A percentile compares a stretch with the other conserved stretches of the same genome.
These are phyloP conservation scores for Teunomyces stri DNA, from an alignment of 805 yeast genomes.

Conservation along the genomic window DNA sequence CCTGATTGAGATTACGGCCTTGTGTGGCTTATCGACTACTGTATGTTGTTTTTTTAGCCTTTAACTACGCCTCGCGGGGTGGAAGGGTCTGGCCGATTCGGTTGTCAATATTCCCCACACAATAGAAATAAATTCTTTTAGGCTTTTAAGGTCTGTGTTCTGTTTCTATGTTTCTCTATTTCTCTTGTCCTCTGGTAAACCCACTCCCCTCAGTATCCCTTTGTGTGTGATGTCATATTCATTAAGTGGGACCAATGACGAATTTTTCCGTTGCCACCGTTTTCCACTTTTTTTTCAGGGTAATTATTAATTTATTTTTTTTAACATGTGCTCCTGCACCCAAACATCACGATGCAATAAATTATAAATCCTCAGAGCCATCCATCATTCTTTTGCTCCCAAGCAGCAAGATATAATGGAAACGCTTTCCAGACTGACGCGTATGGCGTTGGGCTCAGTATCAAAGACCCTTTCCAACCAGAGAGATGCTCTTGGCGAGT, in stretches of 20 bases:
- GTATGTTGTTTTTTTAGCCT: neutral
- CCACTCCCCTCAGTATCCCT: no score
- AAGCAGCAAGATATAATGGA: neutral
- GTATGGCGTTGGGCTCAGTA: slow-evolving; percentile 31
- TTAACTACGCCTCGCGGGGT: no score
- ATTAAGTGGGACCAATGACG: neutral
- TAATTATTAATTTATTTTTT: no score
- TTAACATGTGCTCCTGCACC: no score
- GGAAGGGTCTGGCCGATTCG: neutral
- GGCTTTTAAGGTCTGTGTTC: no score
- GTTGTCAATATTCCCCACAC: neutral
- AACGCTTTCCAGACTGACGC: neutral
- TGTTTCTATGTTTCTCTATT: no score
- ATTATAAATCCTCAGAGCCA: neutral
- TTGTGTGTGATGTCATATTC: neutral
- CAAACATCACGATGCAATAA: neutral
- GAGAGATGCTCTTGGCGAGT: slow-evolving; percentile 44
- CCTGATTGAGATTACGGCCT: no score
- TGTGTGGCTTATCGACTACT: neutral
- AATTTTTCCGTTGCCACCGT: neutral
- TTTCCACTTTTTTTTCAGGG: neutral
- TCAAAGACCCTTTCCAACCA: slow-evolving; percentile 44
- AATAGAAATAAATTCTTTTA: neutral
- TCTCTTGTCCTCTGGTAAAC: no score
- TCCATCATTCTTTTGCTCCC: neutral